A percentile compares a stretch with the other conserved stretches of the same genome.
Evolutionary conservation across 768 basidiomycete genomes (phyloP).

Genomic region (Scleroderma bovista): DNA sequence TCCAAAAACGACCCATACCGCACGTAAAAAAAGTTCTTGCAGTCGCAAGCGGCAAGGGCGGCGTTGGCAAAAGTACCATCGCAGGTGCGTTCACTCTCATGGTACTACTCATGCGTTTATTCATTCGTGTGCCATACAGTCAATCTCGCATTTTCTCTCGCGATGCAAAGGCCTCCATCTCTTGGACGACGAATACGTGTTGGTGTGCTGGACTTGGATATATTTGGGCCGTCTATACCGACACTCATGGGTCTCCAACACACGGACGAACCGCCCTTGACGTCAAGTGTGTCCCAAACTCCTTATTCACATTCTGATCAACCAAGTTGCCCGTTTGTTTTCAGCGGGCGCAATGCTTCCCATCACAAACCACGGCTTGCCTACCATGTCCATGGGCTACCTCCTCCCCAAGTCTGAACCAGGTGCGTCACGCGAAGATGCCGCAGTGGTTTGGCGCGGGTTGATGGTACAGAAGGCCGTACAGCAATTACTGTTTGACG

Average conservation of each 20-base stretch:
- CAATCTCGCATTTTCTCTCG: slow-evolving; percentile 28
- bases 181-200: no score
- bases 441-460: slow-evolving; percentile 90
- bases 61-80: no score
- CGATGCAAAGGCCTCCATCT: no score
- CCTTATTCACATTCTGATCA: not conserved
- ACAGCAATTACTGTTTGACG: slow-evolving; percentile 92
- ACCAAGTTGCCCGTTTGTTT: slow-evolving; percentile 2
- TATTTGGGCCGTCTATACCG: slow-evolving; percentile 93
- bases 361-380: slow-evolving; percentile 80
- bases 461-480: slow-evolving; percentile 99
- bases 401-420: slow-evolving; percentile 59
- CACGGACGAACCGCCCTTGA: slow-evolving; percentile 72
- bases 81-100: no score
- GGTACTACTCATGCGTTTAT: slow-evolving; percentile 6
- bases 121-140: slow-evolving; percentile 14
- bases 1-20: slow-evolving; percentile 18
- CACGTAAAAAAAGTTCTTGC: slow-evolving; percentile 72
- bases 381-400: slow-evolving; percentile 98
- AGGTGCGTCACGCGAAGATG: slow-evolving; percentile 53
- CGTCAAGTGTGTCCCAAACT: slow-evolving; percentile 46
- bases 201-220: slow-evolving; percentile 91
- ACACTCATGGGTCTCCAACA: slow-evolving; percentile 87
- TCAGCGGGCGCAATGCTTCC: slow-evolving; percentile 77
- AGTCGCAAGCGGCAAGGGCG: no score